Conservation (phyloP, 2,329 filamentous ascomycete species). For the Aspergillus novofumigatus region DNA sequence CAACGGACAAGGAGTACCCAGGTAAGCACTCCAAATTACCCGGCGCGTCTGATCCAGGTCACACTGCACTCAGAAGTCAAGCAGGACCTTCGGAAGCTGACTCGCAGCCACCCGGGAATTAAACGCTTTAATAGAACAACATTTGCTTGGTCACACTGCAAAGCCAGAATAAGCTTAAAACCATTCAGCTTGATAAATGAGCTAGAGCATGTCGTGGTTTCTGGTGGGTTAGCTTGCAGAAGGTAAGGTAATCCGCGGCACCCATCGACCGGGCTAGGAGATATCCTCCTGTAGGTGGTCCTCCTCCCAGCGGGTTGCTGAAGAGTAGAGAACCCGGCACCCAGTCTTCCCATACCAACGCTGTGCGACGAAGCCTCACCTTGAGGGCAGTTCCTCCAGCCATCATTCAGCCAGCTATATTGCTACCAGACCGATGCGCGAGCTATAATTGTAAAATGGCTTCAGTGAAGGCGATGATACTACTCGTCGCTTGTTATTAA, state of each 20-base stretch:
- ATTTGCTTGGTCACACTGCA: neutral
- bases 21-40: constrained; percentile 1
- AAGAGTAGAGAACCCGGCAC: constrained; percentile 1
- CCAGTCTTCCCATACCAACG: constrained; percentile 3
- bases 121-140: neutral
- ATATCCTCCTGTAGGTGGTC: neutral
- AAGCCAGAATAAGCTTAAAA: neutral
- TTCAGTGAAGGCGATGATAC: neutral
- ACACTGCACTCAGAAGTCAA: neutral
- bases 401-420: neutral
- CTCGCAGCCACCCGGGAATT: neutral
- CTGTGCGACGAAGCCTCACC: constrained; percentile 4
- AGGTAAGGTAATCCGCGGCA: neutral
- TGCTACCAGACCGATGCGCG: neutral
- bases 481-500: neutral
- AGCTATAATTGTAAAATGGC: neutral
- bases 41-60: constrained; percentile 3
- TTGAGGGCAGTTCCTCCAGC: neutral
- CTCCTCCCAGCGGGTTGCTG: neutral
- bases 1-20: neutral
- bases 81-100: neutral
- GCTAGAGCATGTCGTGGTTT: neutral
- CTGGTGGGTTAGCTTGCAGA: neutral
- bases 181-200: neutral
- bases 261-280: neutral